Base-by-base conservation (phyloP, 2,329 filamentous ascomycete species). In the Aspergillus sp. region DNA sequence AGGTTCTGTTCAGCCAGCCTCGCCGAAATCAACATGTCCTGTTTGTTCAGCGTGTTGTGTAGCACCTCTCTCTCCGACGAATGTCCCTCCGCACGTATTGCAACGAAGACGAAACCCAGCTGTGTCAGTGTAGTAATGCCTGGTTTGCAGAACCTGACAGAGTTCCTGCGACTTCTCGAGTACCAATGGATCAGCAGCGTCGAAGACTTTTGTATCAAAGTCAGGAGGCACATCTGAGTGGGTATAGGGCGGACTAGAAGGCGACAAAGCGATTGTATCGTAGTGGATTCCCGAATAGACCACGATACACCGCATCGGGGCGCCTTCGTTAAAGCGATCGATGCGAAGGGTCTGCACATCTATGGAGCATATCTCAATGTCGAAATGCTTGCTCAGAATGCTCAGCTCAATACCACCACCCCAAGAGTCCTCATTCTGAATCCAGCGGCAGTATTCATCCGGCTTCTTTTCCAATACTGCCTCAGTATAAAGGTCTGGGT, bases 221-320 rank as follows among this genome's bases (percentile, higher is more conserved):
- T 95, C 90, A 0, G 91, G 86, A 7, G 88, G 85, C 10, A 86
- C 79, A 50, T 84, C 81, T 5, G 86, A 78, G 60, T 80, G 82
- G 48, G 80, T 82, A 66, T 82, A 81, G 3, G 85, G 86, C 65
- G 77, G 83, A 64, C 82, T 84, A 21, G 82, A 87, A 41, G 84
- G 86, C 17, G 87, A 88, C 65, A 96, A 86, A 0, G 90, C 92
- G 61, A 97, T 88, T 6, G 91, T 89, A 75, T 97, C 94, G 77
- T 97, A 97, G 74, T 97, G 93, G 54, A 97, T 95, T 2, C 92
- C 92, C 0, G 90, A 94, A 77, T 96, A 97, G 0, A 96, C 88
- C 23, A 97, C 80, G 25, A 96, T 87, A 70, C 91, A 93, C 6
- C 91, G 84, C 42, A 83, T 85, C 36, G 80, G 75, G 56, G 85